Percentiles rank a stretch among this genome's conserved stretches.
Conservation (phyloP, 108 stramenopile species). For the Mayamaea pseudoterrestris region DNA sequence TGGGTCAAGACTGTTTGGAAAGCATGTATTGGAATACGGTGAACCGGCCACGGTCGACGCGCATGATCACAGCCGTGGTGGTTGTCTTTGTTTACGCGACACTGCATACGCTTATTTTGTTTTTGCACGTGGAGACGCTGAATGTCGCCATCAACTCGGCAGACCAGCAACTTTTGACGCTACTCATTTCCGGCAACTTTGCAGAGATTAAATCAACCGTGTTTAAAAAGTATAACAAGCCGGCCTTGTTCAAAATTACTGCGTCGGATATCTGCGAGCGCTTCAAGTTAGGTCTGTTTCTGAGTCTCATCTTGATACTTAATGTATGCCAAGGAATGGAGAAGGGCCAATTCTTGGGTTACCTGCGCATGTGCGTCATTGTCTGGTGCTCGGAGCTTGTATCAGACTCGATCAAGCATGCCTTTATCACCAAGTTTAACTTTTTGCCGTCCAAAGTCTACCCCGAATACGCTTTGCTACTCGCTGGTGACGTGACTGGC, state of each 20-base stretch:
- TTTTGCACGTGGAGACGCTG: conserved; percentile 71
- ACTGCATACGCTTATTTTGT: conserved; percentile 60
- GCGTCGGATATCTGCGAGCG: conserved; percentile 81
- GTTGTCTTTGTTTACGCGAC: conserved; percentile 70
- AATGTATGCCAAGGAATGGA: conserved; percentile 79
- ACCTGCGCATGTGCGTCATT: conserved; percentile 53
- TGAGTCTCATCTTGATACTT: conserved; percentile 58
- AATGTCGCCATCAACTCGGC: conserved; percentile 89
- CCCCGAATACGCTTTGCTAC: conserved; percentile 66
- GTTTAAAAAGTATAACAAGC: conserved; percentile 97
- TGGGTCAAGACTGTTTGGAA: conserved; percentile 97
- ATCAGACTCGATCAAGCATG: conserved; percentile 93
- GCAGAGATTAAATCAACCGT: conserved; percentile 96
- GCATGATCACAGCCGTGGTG: conserved; percentile 47
- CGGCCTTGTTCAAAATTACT: conserved; percentile 92
- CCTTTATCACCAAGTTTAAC: conserved; percentile 97
- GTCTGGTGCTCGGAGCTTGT: conserved; percentile 82
- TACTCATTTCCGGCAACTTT: conserved; percentile 95
- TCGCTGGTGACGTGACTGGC: conserved; percentile 83
- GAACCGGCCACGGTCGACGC: conserved; percentile 55
- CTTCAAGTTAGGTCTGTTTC: conserved; percentile 77
- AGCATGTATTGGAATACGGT: conserved; percentile 85
- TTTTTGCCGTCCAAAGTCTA: conserved; percentile 70
- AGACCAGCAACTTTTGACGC: conserved; percentile 61
- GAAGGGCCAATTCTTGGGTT: conserved; percentile 33